Conservation (phyloP, 768 basidiomycete genomes). For the Candolleomyces aberdarensis region DNA sequence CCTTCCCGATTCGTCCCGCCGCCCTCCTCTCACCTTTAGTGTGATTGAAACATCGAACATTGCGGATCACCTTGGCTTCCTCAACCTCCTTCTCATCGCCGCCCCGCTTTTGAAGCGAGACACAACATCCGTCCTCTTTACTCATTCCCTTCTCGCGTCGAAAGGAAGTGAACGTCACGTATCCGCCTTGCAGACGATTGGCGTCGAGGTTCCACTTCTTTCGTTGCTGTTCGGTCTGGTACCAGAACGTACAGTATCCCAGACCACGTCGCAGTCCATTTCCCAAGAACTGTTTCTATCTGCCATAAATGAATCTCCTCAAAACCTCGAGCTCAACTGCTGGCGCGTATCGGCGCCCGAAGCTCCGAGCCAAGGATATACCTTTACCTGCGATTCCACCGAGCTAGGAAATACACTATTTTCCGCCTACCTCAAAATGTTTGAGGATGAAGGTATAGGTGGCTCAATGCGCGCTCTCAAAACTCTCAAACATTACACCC, state of each 20-base stretch:
- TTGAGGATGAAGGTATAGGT: constrained; percentile 33
- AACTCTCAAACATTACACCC: constrained; percentile 35
- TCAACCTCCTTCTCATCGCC: constrained; percentile 39
- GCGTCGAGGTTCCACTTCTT: constrained; percentile 13
- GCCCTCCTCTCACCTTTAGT: constrained; percentile 37
- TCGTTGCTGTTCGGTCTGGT: background rate
- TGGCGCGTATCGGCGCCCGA: background rate
- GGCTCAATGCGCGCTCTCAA: constrained; percentile 3
- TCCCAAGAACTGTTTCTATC: background rate
- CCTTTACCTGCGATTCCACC: background rate
- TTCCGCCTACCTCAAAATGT: constrained; percentile 43
- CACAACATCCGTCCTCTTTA: constrained; percentile 34
- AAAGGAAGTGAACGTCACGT: constrained; percentile 1
- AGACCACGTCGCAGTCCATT: constrained; percentile 2
- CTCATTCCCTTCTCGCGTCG: constrained; percentile 35
- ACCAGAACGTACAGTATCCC: constrained; percentile 4
- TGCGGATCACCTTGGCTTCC: constrained; percentile 42
- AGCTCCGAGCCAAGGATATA: background rate
- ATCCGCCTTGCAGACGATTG: constrained; percentile 5
- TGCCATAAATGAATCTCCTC: background rate
- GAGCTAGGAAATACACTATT: constrained; percentile 38
- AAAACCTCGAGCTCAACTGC: constrained; percentile 1
- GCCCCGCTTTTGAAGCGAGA: constrained; percentile 33
- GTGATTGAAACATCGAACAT: constrained; percentile 52
- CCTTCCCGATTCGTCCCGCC: background rate